Conservation (phyloP, 768 basidiomycete genomes). For the Russula olivacea region DNA sequence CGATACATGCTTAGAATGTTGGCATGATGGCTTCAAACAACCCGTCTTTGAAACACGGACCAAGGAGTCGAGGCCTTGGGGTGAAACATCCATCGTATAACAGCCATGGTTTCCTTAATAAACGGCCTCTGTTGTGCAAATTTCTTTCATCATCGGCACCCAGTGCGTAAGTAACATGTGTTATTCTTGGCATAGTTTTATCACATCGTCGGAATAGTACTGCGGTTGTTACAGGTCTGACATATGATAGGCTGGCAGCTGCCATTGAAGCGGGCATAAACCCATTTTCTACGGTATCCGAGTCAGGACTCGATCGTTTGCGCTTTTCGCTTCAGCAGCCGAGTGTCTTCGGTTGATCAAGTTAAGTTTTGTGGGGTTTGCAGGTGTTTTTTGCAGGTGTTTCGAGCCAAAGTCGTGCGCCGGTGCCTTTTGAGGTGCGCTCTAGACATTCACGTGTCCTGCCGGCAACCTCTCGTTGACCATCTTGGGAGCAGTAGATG, state of each 20-base stretch:
- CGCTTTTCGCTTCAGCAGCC: background rate
- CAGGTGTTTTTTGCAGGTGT: conserved; percentile 69
- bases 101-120: conserved; percentile 58
- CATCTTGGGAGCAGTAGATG: conserved; percentile 39
- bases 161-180: conserved; percentile 48
- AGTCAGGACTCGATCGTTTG: conserved; percentile 1
- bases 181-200: conserved; percentile 6
- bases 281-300: conserved; percentile 29
- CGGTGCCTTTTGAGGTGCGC: conserved; percentile 58
- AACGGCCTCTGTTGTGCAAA: conserved; percentile 69
- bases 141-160: conserved; percentile 75
- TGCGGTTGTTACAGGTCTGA: conserved; percentile 43
- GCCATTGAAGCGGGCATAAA: conserved; percentile 80
- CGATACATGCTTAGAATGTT: too few relatives aligned
- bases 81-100: conserved; percentile 33
- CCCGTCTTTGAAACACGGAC: too few relatives aligned
- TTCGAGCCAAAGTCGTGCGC: too few relatives aligned
- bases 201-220: background rate
- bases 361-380: conserved; percentile 84
- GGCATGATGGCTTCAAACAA: too few relatives aligned
- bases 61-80: too few relatives aligned
- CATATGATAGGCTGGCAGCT: conserved; percentile 43
- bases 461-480: conserved; percentile 3
- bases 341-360: conserved; percentile 27
- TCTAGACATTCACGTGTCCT: background rate